phyloP scores from a whole-genome alignment of 495 filamentous ascomycete species.

The Jackrogersella minutella region DNA sequence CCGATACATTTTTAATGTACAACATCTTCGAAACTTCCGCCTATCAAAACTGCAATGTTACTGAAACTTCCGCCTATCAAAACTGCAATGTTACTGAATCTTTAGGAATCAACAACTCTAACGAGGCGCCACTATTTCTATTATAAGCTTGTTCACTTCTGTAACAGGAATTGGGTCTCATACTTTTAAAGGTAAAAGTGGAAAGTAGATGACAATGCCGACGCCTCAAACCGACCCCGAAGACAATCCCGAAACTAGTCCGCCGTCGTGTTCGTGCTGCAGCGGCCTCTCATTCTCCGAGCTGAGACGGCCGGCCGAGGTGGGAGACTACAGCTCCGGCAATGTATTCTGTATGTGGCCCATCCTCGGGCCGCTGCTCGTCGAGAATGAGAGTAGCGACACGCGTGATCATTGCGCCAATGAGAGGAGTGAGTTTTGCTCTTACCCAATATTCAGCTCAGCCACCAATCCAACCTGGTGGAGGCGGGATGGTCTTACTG shows the following conservation, averaged over 20 bases:
- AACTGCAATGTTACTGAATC: not conserved
- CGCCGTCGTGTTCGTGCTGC: constrained; percentile 22
- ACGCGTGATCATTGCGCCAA: constrained; percentile 85
- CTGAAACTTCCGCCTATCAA: not conserved
- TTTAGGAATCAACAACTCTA: too few relatives aligned
- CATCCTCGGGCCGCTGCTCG: constrained; percentile 78
- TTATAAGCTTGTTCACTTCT: too few relatives aligned
- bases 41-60: not conserved
- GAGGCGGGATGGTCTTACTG: too few relatives aligned
- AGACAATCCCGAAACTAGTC: constrained; percentile 23
- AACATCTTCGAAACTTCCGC: not conserved
- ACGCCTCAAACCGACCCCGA: constrained; percentile 21
- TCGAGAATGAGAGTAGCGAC: constrained; percentile 88
- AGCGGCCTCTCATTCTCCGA: constrained; percentile 22
- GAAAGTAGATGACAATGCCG: constrained; percentile 14
- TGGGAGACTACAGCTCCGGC: constrained; percentile 39
- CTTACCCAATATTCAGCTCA: too few relatives aligned
- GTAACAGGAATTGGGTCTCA: too few relatives aligned
- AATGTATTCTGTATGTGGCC: constrained; percentile 72
- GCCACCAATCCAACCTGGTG: too few relatives aligned
- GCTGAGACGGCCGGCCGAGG: constrained; percentile 33
- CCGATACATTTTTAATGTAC: constrained; percentile 3
- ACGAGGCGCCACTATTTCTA: too few relatives aligned
- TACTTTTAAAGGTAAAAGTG: too few relatives aligned
- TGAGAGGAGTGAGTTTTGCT: constrained; percentile 67